Evolutionary conservation across 75 land plant species (phyloP).

Genomic region (Sequoiadendron giganteum): DNA sequence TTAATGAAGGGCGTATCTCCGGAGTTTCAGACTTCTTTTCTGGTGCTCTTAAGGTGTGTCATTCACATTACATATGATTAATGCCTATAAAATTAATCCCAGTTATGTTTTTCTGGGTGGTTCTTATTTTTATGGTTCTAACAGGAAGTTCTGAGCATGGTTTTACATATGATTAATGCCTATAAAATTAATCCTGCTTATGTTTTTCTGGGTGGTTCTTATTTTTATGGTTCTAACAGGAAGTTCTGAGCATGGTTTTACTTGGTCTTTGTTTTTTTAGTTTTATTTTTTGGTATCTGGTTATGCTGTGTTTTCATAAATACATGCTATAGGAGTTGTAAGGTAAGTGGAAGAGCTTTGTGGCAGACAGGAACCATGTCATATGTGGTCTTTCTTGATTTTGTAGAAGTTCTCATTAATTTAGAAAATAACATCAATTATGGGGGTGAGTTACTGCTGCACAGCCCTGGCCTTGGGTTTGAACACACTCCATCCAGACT

Average conservation of each 20-base stretch:
- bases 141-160: neutral
- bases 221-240: neutral
- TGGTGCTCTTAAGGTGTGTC: slow-evolving; percentile 45
- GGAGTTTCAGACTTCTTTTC: slow-evolving; percentile 27
- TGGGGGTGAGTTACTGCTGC: neutral
- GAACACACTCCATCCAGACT: neutral
- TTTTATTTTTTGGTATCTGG: neutral
- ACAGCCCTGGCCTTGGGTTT: neutral
- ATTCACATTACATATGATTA: neutral
- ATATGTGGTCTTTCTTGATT: neutral
- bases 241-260: neutral
- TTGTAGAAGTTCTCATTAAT: neutral
- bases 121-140: neutral
- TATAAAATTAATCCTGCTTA: neutral
- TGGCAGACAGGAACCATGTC: too few species aligned
- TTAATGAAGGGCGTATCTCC: slow-evolving; percentile 35
- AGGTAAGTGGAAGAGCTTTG: too few species aligned
- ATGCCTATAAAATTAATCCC: neutral
- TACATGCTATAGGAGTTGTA: neutral
- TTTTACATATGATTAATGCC: neutral
- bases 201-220: neutral
- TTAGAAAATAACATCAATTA: neutral
- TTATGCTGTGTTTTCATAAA: neutral
- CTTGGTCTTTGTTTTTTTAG: neutral
- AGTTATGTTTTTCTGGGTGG: neutral